phyloP scores from a whole-genome alignment of 768 basidiomycete species.

The Lentinus tigrinus region DNA sequence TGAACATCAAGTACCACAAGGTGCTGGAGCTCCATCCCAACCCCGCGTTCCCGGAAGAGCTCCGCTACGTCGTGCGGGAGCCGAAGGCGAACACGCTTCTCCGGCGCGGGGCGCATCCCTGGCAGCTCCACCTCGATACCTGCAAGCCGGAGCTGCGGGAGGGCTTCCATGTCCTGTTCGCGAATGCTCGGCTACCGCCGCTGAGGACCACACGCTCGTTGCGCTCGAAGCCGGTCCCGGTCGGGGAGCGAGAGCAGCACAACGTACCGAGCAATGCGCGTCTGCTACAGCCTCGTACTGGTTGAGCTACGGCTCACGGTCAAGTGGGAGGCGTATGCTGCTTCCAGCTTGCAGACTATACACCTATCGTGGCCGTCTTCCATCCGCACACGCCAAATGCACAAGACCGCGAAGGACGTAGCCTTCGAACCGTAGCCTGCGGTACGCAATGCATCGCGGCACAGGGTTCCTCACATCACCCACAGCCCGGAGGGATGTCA shows the following conservation, averaged over 20 bases:
- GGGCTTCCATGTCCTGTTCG: not conserved
- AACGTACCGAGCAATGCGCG: too few relatives aligned
- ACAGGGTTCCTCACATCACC: too few relatives aligned
- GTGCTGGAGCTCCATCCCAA: not conserved
- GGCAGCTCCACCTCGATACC: not conserved
- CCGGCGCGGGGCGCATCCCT: not conserved
- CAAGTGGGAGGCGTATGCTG: too few relatives aligned
- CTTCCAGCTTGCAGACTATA: too few relatives aligned
- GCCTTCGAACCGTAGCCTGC: too few relatives aligned
- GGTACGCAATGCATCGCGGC: too few relatives aligned
- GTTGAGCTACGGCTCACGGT: too few relatives aligned
- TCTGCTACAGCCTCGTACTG: too few relatives aligned
- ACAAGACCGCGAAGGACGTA: too few relatives aligned
- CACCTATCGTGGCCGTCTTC: too few relatives aligned
- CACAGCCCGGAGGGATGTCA: too few relatives aligned
- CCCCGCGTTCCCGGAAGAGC: not conserved
- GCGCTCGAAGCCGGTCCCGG: not conserved
- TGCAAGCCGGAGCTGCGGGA: not conserved
- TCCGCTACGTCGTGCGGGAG: not conserved
- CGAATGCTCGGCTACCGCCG: not conserved
- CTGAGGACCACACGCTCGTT: not conserved
- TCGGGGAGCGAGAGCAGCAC: not conserved
- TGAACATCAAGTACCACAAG: not conserved
- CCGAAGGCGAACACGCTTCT: not conserved
- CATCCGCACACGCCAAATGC: too few relatives aligned